A percentile compares a stretch with the other conserved stretches of the same genome.
These are phyloP conservation scores for Pichia norvegensis DNA, from an alignment of 1,139 yeast genomes.

Conservation along the genomic window DNA sequence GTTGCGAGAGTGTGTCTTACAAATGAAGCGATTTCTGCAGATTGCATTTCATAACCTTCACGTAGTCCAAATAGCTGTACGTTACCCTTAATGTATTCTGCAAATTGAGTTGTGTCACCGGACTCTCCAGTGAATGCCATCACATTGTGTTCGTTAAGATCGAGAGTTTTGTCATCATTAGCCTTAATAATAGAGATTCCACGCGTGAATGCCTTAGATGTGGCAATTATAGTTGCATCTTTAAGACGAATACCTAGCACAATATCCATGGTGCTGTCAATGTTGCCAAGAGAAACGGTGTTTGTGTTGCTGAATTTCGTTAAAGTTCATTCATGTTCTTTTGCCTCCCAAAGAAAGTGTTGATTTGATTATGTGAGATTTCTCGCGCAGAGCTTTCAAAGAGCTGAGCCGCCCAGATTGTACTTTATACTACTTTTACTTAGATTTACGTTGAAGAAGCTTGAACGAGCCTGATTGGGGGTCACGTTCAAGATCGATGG, in stretches of 20 bases:
- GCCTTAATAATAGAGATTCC: constrained; percentile 87
- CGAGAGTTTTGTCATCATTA: constrained; percentile 81
- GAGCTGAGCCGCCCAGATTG: too few relatives aligned
- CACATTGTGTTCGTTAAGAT: constrained; percentile 65
- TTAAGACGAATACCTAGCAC: constrained; percentile 76
- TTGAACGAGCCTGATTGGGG: too few relatives aligned
- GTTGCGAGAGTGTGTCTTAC: constrained; percentile 84
- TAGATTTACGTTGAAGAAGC: too few relatives aligned
- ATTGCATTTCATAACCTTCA: constrained; percentile 73
- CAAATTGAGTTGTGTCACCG: constrained; percentile 96
- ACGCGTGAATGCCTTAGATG: constrained; percentile 89
- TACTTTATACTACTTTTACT: too few relatives aligned
- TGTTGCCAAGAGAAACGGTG: too few relatives aligned
- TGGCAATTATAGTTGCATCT: constrained; percentile 78
- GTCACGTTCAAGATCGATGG: too few relatives aligned
- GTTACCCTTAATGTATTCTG: constrained; percentile 90
- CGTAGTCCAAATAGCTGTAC: constrained; percentile 83
- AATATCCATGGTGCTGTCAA: constrained; percentile 76
- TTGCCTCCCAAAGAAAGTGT: too few relatives aligned
- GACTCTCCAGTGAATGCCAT: constrained; percentile 94
- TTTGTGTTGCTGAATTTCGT: too few relatives aligned
- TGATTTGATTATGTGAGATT: too few relatives aligned
- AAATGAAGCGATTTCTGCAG: constrained; percentile 80
- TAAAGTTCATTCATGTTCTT: too few relatives aligned
- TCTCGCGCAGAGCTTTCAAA: too few relatives aligned